Conservation (phyloP, 2,329 filamentous ascomycete species). For the Colletotrichum limetticola region DNA sequence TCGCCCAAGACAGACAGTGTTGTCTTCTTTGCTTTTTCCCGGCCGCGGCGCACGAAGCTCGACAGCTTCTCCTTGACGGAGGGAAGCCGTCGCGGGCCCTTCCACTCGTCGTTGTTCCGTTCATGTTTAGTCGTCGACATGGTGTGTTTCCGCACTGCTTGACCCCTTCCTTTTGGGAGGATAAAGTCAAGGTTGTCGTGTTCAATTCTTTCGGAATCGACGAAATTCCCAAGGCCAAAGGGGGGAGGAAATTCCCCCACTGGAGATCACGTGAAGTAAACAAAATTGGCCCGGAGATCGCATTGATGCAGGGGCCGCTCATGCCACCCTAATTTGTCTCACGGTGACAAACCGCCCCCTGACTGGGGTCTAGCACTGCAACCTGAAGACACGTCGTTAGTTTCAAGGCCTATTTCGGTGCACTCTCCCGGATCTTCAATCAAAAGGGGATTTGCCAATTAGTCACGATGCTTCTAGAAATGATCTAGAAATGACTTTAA, state of each 20-base stretch:
- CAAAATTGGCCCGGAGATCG: slow-evolving; percentile 32
- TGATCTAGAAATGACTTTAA: not conserved
- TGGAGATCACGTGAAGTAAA: slow-evolving; percentile 32
- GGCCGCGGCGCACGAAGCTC: slow-evolving; percentile 13
- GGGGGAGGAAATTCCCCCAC: not conserved
- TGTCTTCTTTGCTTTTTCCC: slow-evolving; percentile 29
- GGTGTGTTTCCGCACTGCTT: not conserved
- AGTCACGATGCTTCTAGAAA: too few species aligned
- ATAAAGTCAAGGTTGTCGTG: not conserved
- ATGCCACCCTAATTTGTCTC: not conserved
- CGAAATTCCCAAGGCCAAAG: not conserved
- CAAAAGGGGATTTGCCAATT: not conserved
- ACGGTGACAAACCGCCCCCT: not conserved
- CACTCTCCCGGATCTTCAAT: not conserved
- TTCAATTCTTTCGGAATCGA: not conserved
- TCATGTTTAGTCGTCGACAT: slow-evolving; percentile 25
- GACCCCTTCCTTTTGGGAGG: slow-evolving; percentile 4
- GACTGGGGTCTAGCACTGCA: not conserved
- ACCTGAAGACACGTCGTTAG: not conserved
- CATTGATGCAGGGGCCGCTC: slow-evolving; percentile 31
- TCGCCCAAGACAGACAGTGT: slow-evolving; percentile 22
- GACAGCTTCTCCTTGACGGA: slow-evolving; percentile 31
- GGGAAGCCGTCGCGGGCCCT: slow-evolving; percentile 13
- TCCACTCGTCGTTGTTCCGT: slow-evolving; percentile 22
- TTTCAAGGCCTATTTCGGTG: not conserved